Base-by-base conservation (phyloP, 768 basidiomycete species). In the Fistulinella prunicolor region DNA sequence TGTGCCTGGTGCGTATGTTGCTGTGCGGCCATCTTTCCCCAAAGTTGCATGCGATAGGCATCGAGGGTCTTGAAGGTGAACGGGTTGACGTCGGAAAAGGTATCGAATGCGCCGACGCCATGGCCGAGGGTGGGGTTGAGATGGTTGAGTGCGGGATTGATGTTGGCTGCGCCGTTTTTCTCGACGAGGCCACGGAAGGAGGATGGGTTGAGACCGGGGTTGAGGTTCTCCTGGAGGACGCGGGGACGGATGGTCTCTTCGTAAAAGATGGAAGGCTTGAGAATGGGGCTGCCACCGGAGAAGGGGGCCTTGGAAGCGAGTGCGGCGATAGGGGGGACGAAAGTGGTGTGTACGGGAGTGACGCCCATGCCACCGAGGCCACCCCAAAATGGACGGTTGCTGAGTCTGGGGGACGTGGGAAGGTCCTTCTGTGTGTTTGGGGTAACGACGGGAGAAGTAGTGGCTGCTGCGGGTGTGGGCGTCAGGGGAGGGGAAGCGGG, bases 21-120 rank as follows among this genome's bases (percentile, higher is more conserved):
- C 56, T 91, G 90, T 26, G 82, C 76, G 0, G 91, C 91, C 82
- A 95, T 89, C 70, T 86, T 81, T 28, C 84, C 81, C 94, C 93
- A 95, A 0, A 96, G 74, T 52, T 95, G 93, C 88, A 93, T 93
- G 35, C 93, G 80, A 63, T 86, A 86, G 63, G 83, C 79, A 68
- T 94, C 92, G 55, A 94, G 72, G 2, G 79, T 82, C 74, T 91
- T 93, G 75, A 94, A 80, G 3, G 87, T 93, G 68, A 94, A 94
- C 12, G 85, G 83, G 55, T 89, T 91, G 53, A 74, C 63, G 56
- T 94, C 91, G 20, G 84, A 74, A 67, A 90, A 94, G 14, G 81
- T 75, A 48, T 92, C 88, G 66, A 93, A 90, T 1, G 78, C 76
- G 34, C 68, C 70, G 50, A 65, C 13, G 60, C 65, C 51, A 59